Conservation (phyloP, 257 asterid genomes). For the Voacanga thouarsii region DNA sequence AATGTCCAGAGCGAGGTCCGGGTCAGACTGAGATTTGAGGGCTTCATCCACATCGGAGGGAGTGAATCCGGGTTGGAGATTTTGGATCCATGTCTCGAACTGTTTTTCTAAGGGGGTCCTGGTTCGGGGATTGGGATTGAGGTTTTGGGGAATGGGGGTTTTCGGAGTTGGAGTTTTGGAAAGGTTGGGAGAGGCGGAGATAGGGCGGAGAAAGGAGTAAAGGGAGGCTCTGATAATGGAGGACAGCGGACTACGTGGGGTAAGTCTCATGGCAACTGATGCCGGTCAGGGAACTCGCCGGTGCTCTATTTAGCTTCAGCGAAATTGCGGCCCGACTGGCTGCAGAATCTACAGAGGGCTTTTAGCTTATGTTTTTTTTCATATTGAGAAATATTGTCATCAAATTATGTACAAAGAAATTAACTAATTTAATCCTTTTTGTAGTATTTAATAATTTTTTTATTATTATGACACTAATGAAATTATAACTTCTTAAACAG, state of each 20-base stretch:
- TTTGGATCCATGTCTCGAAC: slow-evolving; percentile 73
- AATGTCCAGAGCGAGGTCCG: slow-evolving; percentile 88
- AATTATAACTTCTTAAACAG: too few species aligned
- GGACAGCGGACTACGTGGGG: slow-evolving; percentile 18
- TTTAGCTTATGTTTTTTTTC: too few species aligned
- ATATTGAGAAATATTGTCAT: too few species aligned
- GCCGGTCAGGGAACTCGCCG: slow-evolving; percentile 2
- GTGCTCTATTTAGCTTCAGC: neutral
- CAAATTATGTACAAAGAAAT: too few species aligned
- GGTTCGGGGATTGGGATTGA: slow-evolving; percentile 30
- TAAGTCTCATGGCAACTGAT: slow-evolving; percentile 16
- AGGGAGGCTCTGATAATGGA: too few species aligned
- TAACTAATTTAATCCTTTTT: too few species aligned
- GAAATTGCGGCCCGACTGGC: neutral
- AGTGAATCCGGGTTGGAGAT: slow-evolving; percentile 83
- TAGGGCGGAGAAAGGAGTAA: slow-evolving; percentile 36
- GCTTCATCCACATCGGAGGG: slow-evolving; percentile 66
- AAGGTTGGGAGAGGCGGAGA: slow-evolving; percentile 30
- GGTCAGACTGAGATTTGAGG: slow-evolving; percentile 69
- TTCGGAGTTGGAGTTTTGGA: slow-evolving; percentile 22
- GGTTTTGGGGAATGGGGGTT: slow-evolving; percentile 18
- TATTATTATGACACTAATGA: too few species aligned
- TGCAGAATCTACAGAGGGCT: too few species aligned
- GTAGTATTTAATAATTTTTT: too few species aligned
- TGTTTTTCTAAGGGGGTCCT: slow-evolving; percentile 65